phyloP scores from a whole-genome alignment of 805 yeast species.

The Saccharomycopsis sp. region DNA sequence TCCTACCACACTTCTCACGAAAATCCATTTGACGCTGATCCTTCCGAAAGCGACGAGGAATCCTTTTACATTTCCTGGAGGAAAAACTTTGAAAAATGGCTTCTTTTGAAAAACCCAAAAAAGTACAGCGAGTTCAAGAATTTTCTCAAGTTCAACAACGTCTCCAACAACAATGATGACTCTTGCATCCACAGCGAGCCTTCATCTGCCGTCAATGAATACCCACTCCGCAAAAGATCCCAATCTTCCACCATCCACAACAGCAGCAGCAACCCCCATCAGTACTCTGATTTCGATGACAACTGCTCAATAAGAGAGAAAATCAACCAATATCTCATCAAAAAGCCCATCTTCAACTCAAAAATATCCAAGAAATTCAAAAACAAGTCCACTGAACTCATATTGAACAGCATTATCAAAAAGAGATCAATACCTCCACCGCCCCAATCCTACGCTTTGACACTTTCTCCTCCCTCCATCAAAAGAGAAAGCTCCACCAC shows the following conservation, averaged over 20 bases:
- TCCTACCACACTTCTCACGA: no score
- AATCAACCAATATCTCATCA: slow-evolving; percentile 16
- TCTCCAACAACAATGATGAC: no score
- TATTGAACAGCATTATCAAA: slow-evolving; percentile 20
- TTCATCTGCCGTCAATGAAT: background rate
- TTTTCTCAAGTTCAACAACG: slow-evolving; percentile 27
- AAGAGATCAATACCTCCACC: slow-evolving; percentile 6
- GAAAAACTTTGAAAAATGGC: slow-evolving; percentile 32
- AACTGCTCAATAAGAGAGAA: slow-evolving; percentile 20
- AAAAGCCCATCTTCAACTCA: slow-evolving; percentile 26
- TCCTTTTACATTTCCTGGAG: slow-evolving; percentile 37
- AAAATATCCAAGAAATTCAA: slow-evolving; percentile 25
- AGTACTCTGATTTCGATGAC: no score
- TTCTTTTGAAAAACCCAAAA: slow-evolving; percentile 34
- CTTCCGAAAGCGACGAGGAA: no score
- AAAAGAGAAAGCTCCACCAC: no score
- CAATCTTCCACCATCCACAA: no score
- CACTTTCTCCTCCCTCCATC: no score
- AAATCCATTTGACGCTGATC: no score
- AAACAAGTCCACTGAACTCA: slow-evolving; percentile 19
- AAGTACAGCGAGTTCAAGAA: slow-evolving; percentile 32
- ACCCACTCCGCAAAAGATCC: background rate
- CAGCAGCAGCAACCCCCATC: no score
- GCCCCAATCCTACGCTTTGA: no score
- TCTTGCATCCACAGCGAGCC: slow-evolving; percentile 1